Base-by-base conservation (phyloP, 192 early-diverging fungal genomes). In the Backusella sp. region DNA sequence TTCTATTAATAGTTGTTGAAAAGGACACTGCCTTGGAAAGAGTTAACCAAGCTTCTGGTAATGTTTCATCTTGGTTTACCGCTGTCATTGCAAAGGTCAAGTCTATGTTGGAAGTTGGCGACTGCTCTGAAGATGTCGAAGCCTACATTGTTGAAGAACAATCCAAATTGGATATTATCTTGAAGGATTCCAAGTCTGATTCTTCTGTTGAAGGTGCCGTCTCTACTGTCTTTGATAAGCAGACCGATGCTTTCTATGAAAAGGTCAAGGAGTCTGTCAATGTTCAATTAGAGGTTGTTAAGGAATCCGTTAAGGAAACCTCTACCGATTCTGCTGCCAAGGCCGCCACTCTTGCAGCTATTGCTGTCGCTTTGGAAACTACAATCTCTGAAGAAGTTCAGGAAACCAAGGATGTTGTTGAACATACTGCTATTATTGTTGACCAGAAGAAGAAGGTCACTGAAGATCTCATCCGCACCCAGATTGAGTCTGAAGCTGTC, bases 51-150 rank as follows among this genome's bases (percentile, higher is more conserved):
- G 14, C 49, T 37, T 35, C 49, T 59, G 35, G 32, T 0, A 42
- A 19, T n/a, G 37, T 66, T 34, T 46, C 34, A 21, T 30, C 62
- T 15, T 74, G 73, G 73, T 74, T 74, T 17, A 1, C 36, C 30
- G 15, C 41, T 66, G 26, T 74, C 3, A 37, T 67, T 32, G 26
- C 26, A 12, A 65, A 46, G 19, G 26, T 74, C 28, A 74, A 42
- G 6, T 44, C 62, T 12, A 53, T 66, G 30, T 46, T 66, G 4
- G 62, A 67, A 23, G 49, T 56, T 14, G 52, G 52, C 37, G 71
- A 73, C 9, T 73, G 71, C 44, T 53, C 44, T 32, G 65, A 74
- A 32, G 73, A 44, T 46, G 34, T 46, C 28, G 52, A 74, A 44
- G 23, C 41, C 19, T 36, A 30, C 26, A 74, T 66, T 49, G 17